Evolutionary conservation across 2,329 filamentous ascomycete genomes (phyloP), one percentile per base, ranked within the genome.

Genomic region (Aureobasidium sp.): DNA sequence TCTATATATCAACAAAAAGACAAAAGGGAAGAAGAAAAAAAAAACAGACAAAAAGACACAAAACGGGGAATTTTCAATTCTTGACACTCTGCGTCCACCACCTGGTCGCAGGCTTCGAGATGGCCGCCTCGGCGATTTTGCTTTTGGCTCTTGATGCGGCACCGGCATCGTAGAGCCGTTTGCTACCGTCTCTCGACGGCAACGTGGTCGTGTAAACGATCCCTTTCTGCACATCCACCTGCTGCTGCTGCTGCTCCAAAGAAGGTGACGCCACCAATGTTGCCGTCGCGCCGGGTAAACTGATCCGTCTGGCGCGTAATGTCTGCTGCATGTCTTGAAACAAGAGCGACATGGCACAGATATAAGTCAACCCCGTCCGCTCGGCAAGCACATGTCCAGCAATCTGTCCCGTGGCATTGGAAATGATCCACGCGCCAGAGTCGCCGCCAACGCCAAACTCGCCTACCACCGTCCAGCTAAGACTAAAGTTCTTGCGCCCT

Each of bases 311-410:
- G 0, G 88, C 88, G 19, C 83, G 80, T 0, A 96, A 73, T 0
- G 85, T 90, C 57, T 86, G 80, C 24, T 83, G 85, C 54, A 97
- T 95, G 63, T 97, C 91, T 24, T 85, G 80, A 10, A 97, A 76
- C 11, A 95, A 72, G 2, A 96, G 79, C 54, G 96, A 88, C 91
- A 97, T 97, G 0, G 91, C 91, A 57, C 89, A 93, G 57, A 97
- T 93, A 67, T 95, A 97, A 0, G 90, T 90, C 4, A 89, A 84
- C 37, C 81, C 81, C 11, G 56, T 55, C 64, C 87, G 91, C 57
- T 84, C 81, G 0, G 91, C 91, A 11, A 97, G 76, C 0, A 97
- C 88, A 62, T 96, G 91, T 0, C 91, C 91, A 61, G 88, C 93
- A 3, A 96, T 81, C 32, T 83, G 80, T 1, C 89, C 89, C n/a